These are phyloP conservation scores for Moesziomyces parantarcticus DNA, from an alignment of 1,284 basidiomycete genomes.

Conservation along the genomic window DNA sequence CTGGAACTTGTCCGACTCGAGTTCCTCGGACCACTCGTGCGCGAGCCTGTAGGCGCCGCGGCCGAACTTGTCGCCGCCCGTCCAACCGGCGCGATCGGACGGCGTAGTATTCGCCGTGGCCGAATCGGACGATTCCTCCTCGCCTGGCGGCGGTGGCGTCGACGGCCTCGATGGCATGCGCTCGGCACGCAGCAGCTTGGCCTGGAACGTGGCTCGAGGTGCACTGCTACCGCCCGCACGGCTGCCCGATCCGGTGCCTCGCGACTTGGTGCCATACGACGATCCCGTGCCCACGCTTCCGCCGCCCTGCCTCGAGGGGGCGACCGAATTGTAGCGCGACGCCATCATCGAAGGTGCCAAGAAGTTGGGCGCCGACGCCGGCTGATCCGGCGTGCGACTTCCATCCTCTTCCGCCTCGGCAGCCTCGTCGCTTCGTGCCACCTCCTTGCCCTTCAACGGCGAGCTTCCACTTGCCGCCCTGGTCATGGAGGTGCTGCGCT, in stretches of 20 bases:
- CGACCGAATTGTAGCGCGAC: constrained; percentile 39
- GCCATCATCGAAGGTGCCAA: constrained; percentile 31
- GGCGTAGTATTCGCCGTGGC: constrained; percentile 33
- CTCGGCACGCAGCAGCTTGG: constrained; percentile 43
- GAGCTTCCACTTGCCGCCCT: constrained; percentile 27
- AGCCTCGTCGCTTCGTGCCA: constrained; percentile 15
- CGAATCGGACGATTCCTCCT: constrained; percentile 33
- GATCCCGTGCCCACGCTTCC: constrained; percentile 37
- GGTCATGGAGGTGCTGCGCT: constrained; percentile 15
- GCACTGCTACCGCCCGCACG: constrained; percentile 27
- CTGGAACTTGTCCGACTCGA: constrained; percentile 42
- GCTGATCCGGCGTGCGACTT: constrained; percentile 23
- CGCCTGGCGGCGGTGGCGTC: constrained; percentile 25
- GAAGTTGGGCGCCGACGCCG: constrained; percentile 32
- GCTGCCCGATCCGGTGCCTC: constrained; percentile 19
- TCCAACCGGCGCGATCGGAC: constrained; percentile 44
- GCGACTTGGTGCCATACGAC: constrained; percentile 36
- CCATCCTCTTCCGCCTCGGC: constrained; percentile 14
- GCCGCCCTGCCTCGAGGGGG: constrained; percentile 42
- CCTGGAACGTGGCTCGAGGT: constrained; percentile 44
- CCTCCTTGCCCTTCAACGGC: constrained; percentile 31
- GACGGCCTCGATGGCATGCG: constrained; percentile 45
- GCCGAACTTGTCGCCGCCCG: constrained; percentile 47
- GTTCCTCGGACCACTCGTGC: constrained; percentile 40
- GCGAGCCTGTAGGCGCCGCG: constrained; percentile 36